Percentiles rank a stretch among this genome's conserved stretches.
Conservation (phyloP, 1,284 basidiomycete genomes). For the Papiliotrema terrestris region DNA sequence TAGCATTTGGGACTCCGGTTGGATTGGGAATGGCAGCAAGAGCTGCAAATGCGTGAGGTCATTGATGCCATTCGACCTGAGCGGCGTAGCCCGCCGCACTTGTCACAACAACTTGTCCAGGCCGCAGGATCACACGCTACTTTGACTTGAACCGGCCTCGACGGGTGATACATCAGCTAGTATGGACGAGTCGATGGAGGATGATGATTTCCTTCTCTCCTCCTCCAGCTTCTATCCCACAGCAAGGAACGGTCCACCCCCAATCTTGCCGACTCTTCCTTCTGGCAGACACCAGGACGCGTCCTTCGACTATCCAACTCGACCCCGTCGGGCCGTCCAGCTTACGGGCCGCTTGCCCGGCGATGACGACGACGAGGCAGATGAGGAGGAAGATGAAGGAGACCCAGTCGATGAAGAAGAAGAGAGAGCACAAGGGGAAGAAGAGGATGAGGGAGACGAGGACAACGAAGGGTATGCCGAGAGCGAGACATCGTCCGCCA, state of each 20-base stretch:
- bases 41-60: too few relatives aligned
- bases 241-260: background rate
- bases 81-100: too few relatives aligned
- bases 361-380: background rate
- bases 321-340: background rate
- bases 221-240: background rate
- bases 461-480: conserved; percentile 12
- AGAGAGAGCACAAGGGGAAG: conserved; percentile 13
- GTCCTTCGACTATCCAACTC: background rate
- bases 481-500: conserved; percentile 24
- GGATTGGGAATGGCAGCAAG: too few relatives aligned
- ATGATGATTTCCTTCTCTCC: background rate
- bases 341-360: background rate
- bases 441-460: conserved; percentile 9
- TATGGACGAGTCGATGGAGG: conserved; percentile 1
- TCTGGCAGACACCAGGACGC: background rate
- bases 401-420: conserved; percentile 6
- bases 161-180: too few relatives aligned
- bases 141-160: too few relatives aligned
- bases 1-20: too few relatives aligned
- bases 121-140: too few relatives aligned
- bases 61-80: too few relatives aligned
- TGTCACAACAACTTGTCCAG: too few relatives aligned
- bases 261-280: background rate
- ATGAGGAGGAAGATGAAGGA: conserved; percentile 4